phyloP scores from a whole-genome alignment of 306 rosid species.

The Prunus mongolica region DNA sequence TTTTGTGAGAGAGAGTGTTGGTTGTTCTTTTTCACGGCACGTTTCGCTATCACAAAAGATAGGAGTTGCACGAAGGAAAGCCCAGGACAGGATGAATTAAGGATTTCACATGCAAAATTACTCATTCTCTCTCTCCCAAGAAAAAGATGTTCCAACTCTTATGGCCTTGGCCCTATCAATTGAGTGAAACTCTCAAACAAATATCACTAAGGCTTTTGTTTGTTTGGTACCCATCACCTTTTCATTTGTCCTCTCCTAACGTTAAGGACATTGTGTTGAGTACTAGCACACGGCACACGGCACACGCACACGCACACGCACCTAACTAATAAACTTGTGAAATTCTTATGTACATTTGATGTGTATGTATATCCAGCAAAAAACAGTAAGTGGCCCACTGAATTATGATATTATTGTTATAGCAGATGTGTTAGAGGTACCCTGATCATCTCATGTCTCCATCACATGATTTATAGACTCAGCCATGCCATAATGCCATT shows the following conservation, averaged over 20 bases:
- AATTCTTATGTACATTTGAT: too few species aligned
- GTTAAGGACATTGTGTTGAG: too few species aligned
- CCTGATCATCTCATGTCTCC: background rate
- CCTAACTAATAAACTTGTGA: too few species aligned
- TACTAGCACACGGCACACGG: too few species aligned
- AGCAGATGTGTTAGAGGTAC: background rate
- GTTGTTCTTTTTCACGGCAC: background rate
- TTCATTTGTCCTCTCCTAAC: background rate
- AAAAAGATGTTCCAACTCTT: slow-evolving; percentile 20
- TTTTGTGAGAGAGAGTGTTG: background rate
- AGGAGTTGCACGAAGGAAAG: background rate
- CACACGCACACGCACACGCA: too few species aligned
- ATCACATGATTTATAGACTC: background rate
- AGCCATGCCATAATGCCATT: background rate
- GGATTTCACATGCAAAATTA: background rate
- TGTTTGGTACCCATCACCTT: slow-evolving; percentile 15
- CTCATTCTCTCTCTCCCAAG: background rate
- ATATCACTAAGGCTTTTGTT: background rate
- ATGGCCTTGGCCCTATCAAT: background rate
- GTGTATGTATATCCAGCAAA: background rate
- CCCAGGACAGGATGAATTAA: background rate
- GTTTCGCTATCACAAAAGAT: background rate
- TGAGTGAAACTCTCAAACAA: background rate
- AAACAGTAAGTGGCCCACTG: background rate
- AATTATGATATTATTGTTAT: background rate